A percentile compares a stretch with the other conserved stretches of the same genome.
Evolutionary conservation across 805 yeast species (phyloP).

Genomic region (Candida ipomoeae): DNA sequence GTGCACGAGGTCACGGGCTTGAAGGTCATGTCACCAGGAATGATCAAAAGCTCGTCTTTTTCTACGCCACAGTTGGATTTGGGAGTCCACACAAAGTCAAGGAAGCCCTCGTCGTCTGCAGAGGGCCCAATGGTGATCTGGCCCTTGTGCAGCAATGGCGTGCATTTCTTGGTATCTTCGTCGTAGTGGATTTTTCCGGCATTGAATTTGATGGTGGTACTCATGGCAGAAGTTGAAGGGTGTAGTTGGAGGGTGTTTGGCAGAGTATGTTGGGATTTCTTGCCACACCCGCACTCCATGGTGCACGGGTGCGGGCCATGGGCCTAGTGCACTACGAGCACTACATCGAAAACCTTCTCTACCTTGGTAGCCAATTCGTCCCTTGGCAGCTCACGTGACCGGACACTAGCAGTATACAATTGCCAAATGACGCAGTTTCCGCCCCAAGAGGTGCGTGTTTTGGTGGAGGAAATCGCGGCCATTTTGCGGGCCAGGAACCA

Average conservation of each 20-base stretch:
- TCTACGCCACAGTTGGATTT: constrained; percentile 46
- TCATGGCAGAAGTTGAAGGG: constrained; percentile 3
- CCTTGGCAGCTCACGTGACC: too few relatives aligned
- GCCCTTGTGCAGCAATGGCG: constrained; percentile 72
- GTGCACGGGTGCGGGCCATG: not conserved
- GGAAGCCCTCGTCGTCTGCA: constrained; percentile 68
- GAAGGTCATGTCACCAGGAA: constrained; percentile 86
- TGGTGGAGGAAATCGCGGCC: constrained; percentile 56
- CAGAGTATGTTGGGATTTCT: not conserved
- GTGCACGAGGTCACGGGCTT: constrained; percentile 62
- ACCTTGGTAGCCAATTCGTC: not conserved
- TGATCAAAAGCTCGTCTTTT: constrained; percentile 62
- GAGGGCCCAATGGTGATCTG: constrained; percentile 54
- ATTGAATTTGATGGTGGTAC: constrained; percentile 50
- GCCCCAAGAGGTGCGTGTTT: constrained; percentile 46
- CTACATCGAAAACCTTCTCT: not conserved
- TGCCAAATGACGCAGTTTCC: constrained; percentile 46
- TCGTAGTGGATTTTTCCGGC: constrained; percentile 75
- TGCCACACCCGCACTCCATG: constrained; percentile 3
- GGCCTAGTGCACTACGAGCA: too few relatives aligned
- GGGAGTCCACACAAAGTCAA: constrained; percentile 70
- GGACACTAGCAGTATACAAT: too few relatives aligned
- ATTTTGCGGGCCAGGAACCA: constrained; percentile 50
- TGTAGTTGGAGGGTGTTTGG: too few relatives aligned
- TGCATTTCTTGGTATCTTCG: constrained; percentile 56